These are phyloP conservation scores for Hypoxylon sp. DNA, from an alignment of 2,329 filamentous ascomycete species.

Conservation along the genomic window DNA sequence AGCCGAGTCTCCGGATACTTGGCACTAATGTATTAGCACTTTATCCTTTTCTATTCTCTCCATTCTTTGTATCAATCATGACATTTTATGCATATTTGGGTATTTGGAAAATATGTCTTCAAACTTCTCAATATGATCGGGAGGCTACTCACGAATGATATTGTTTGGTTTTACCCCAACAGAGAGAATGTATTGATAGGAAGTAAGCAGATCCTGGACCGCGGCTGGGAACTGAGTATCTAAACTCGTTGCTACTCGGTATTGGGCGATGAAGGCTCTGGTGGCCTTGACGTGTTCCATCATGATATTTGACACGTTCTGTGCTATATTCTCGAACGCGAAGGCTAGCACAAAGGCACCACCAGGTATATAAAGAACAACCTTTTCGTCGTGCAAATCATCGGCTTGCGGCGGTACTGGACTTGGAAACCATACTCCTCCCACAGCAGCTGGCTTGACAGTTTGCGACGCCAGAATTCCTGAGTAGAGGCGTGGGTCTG, in stretches of 20 bases:
- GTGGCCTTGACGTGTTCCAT: constrained; percentile 27
- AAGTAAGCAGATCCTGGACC: constrained; percentile 39
- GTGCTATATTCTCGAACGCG: constrained; percentile 23
- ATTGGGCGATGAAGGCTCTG: constrained; percentile 36
- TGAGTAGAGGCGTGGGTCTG: constrained; percentile 12
- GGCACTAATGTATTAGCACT: no score
- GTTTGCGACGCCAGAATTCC: constrained; percentile 31
- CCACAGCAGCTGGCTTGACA: constrained; percentile 37
- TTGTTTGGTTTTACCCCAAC: constrained; percentile 39
- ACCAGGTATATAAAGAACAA: constrained; percentile 32
- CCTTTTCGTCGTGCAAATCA: constrained; percentile 9
- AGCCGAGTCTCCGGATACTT: constrained; percentile 44
- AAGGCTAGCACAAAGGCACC: constrained; percentile 43
- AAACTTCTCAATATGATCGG: no score
- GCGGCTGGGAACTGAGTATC: constrained; percentile 42
- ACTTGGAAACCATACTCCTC: constrained; percentile 39
- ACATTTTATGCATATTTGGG: no score
- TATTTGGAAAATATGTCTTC: no score
- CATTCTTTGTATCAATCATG: no score
- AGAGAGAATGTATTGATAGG: constrained; percentile 39
- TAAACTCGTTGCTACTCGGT: constrained; percentile 31
- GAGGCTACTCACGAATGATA: constrained; percentile 12
- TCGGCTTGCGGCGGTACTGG: not conserved
- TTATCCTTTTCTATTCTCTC: no score
- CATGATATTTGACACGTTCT: constrained; percentile 12